Percentiles rank a stretch among this genome's conserved stretches.
Conservation (phyloP, 345 rosid genomes). For the Pistacia vera region DNA sequence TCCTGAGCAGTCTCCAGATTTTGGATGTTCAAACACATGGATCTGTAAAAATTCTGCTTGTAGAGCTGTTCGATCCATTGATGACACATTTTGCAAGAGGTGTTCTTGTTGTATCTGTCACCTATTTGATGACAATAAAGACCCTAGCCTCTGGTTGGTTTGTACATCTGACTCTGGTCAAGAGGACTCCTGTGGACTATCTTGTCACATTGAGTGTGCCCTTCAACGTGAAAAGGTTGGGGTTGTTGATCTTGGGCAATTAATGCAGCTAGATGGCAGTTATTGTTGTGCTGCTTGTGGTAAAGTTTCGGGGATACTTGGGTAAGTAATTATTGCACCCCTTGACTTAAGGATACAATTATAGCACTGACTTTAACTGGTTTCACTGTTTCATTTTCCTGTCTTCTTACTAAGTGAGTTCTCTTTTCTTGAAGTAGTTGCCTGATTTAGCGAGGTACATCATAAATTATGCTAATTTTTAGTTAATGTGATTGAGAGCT, state of each 20-base stretch:
- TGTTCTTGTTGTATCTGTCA: slow-evolving; percentile 98
- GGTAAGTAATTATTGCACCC: slow-evolving; percentile 51
- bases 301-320: slow-evolving; percentile 90
- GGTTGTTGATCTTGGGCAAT: slow-evolving; percentile 74
- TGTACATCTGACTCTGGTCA: slow-evolving; percentile 58
- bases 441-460: background rate
- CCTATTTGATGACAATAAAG: slow-evolving; percentile 86
- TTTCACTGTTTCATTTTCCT: background rate
- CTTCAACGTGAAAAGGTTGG: slow-evolving; percentile 83
- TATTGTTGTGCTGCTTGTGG: slow-evolving; percentile 97
- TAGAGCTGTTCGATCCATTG: slow-evolving; percentile 57
- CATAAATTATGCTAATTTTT: slow-evolving; percentile 1
- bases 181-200: slow-evolving; percentile 78
- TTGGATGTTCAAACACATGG: slow-evolving; percentile 59
- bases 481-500: slow-evolving; percentile 4
- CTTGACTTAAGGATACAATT: background rate
- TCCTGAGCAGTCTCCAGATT: slow-evolving; percentile 44
- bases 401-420: slow-evolving; percentile 12
- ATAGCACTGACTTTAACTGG: background rate
- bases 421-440: background rate
- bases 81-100: slow-evolving; percentile 87
- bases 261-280: slow-evolving; percentile 86
- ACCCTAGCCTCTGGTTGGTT: slow-evolving; percentile 81
- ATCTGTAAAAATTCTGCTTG: slow-evolving; percentile 75
- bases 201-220: slow-evolving; percentile 96